These are phyloP conservation scores for Dactylonectria macrodidyma DNA, from an alignment of 2,329 filamentous ascomycete genomes.

Conservation along the genomic window DNA sequence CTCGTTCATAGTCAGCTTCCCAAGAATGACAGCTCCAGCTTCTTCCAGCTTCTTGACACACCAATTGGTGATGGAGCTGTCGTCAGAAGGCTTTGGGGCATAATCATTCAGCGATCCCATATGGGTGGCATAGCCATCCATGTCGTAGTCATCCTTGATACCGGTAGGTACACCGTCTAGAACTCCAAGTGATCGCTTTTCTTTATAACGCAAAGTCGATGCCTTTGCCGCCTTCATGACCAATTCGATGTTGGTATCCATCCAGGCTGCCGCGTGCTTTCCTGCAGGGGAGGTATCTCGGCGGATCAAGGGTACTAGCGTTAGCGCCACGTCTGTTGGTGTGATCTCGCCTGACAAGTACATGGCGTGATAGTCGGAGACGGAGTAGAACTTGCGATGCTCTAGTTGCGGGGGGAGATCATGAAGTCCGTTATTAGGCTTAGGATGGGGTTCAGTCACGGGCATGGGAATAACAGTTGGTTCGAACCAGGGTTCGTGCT, in stretches of 20 bases:
- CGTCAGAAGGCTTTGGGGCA: constrained; percentile 60
- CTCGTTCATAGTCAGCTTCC: constrained; percentile 84
- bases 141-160: constrained; percentile 83
- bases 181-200: constrained; percentile 71
- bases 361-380: constrained; percentile 61
- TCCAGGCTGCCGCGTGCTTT: constrained; percentile 60
- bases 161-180: constrained; percentile 82
- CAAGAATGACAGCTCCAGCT: constrained; percentile 79
- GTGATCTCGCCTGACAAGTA: constrained; percentile 63
- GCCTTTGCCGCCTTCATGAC: constrained; percentile 60
- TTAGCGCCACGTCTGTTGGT: constrained; percentile 60
- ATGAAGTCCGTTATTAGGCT: background rate
- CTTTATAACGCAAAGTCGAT: constrained; percentile 63
- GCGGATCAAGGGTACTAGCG: constrained; percentile 62
- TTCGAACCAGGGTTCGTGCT: constrained; percentile 64
- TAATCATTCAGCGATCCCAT: constrained; percentile 76
- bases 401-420: constrained; percentile 55
- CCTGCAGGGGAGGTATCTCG: constrained; percentile 55
- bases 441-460: constrained; percentile 58
- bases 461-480: constrained; percentile 55
- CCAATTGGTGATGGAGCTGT: constrained; percentile 71
- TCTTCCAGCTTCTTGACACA: constrained; percentile 79
- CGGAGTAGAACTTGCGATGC: constrained; percentile 51
- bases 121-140: constrained; percentile 80
- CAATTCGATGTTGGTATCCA: constrained; percentile 58